A percentile compares a stretch with the other conserved stretches of the same genome.
These are phyloP conservation scores for Solanum dulcamara DNA, from an alignment of 257 asterid genomes.

Conservation along the genomic window DNA sequence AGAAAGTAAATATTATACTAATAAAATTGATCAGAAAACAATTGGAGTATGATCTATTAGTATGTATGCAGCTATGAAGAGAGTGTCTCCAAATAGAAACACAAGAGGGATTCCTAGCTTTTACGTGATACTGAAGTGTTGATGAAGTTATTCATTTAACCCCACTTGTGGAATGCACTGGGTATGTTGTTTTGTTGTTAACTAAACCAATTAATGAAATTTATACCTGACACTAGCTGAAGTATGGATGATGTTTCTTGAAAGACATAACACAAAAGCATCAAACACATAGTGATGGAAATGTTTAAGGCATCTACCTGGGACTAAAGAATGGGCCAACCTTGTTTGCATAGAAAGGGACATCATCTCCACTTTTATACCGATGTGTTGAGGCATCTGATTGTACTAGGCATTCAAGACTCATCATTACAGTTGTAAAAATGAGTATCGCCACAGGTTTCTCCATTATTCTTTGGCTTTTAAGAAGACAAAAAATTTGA, in stretches of 20 bases:
- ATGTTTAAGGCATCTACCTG: conserved; percentile 2
- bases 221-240: not conserved
- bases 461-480: not conserved
- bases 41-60: not conserved
- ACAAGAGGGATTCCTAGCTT: not conserved
- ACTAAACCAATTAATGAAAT: not conserved
- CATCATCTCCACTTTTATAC: conserved; percentile 4
- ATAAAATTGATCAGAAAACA: not conserved
- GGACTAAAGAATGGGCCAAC: conserved; percentile 5
- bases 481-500: not conserved
- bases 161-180: not conserved
- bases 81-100: not conserved
- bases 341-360: conserved; percentile 11
- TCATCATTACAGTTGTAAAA: not conserved
- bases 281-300: not conserved
- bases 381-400: conserved; percentile 4
- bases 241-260: not conserved
- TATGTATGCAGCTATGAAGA: not conserved
- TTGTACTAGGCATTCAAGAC: not conserved
- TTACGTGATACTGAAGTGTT: not conserved
- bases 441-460: not conserved
- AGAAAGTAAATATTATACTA: not conserved
- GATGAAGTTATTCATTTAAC: not conserved
- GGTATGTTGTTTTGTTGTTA: not conserved
- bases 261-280: not conserved